A percentile compares a stretch with the other conserved stretches of the same genome.
Conservation (phyloP, 805 yeast species). For the Tetrapisispora nanseiensis region DNA sequence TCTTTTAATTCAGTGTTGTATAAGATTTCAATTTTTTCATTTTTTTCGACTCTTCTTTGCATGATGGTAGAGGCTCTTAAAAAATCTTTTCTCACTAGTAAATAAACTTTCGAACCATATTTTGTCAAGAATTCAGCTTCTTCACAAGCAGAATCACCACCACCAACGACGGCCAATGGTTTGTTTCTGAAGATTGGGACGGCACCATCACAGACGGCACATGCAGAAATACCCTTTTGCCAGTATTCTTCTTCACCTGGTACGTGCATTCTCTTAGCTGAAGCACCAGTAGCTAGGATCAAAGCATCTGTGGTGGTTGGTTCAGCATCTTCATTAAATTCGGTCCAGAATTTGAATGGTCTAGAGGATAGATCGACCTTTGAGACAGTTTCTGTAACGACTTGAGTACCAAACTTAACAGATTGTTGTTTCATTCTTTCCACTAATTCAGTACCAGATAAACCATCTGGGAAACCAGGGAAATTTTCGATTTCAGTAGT, state of each 20-base stretch:
- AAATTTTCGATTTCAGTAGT: constrained; percentile 97
- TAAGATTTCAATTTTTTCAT: constrained; percentile 83
- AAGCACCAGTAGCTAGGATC: constrained; percentile 93
- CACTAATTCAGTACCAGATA: constrained; percentile 81
- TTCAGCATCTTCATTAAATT: constrained; percentile 83
- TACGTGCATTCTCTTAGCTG: constrained; percentile 84
- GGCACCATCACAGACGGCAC: constrained; percentile 99
- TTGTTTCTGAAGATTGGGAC: constrained; percentile 96
- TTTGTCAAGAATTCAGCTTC: constrained; percentile 95
- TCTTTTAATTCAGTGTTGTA: constrained; percentile 78
- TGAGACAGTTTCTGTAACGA: constrained; percentile 89
- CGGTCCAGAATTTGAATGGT: constrained; percentile 96
- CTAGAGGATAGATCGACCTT: constrained; percentile 78
- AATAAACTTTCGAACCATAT: constrained; percentile 90
- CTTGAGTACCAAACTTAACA: constrained; percentile 78
- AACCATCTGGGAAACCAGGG: constrained; percentile 96
- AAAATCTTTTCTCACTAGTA: constrained; percentile 88
- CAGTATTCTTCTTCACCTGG: constrained; percentile 98
- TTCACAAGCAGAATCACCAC: constrained; percentile 99
- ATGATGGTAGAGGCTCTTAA: constrained; percentile 92
- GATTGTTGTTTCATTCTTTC: constrained; percentile 90
- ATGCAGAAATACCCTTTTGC: constrained; percentile 98
- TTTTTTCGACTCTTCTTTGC: constrained; percentile 82
- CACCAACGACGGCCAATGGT: constrained; percentile 95
- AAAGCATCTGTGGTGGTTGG: constrained; percentile 90